Evolutionary conservation across 495 filamentous ascomycete species (phyloP), one percentile per base, ranked within the genome.

Genomic region (Penicilliopsis zonata): DNA sequence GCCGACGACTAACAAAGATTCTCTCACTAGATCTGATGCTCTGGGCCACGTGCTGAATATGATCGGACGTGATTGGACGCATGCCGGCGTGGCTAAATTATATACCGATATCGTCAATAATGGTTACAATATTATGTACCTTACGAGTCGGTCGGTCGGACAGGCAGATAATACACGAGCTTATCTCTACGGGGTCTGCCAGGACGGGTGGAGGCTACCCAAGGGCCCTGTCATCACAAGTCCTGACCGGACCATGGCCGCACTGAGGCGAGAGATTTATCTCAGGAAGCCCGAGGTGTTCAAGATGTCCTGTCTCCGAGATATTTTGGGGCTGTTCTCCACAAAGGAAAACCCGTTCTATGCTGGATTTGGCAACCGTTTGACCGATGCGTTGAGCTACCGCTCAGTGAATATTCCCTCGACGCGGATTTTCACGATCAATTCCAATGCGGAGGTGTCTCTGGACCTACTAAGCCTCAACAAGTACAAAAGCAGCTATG

Each of bases 51-150:
- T 99, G 30, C 57, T 99, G 26, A 96, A 90, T 58, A 92, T 90
- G 80, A 86, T 99, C 36, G 90, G 90, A 18, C 80, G 90, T 35
- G 90, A 99, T 52, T 99, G 90, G 90, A 99, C 90, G 5, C 90
- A 99, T 53, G 67, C 80, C 10, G 90, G 90, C 12, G 90, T 99
- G 13, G 92, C 90, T 15, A 99, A 96, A 59, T 65, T 99, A 9
- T 99, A 95, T 55, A 85, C 78, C 10, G 90, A 99, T 38, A 99
- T 99, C 37, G 81, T 77, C 5, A 78, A 79, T 38, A 99, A 99
- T 49, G 90, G 90, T 2, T 99, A 99, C 62, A 93, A 99, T 51
- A 86, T 99, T 44, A 82, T 99, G 68, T 99, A 99, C 47, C 72
- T 99, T 21, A 99, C 92, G 0, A 90, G 82, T 57, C 78, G 90